Base-by-base conservation (phyloP, 345 rosid genomes). In the Cardamine resedifolia region DNA sequence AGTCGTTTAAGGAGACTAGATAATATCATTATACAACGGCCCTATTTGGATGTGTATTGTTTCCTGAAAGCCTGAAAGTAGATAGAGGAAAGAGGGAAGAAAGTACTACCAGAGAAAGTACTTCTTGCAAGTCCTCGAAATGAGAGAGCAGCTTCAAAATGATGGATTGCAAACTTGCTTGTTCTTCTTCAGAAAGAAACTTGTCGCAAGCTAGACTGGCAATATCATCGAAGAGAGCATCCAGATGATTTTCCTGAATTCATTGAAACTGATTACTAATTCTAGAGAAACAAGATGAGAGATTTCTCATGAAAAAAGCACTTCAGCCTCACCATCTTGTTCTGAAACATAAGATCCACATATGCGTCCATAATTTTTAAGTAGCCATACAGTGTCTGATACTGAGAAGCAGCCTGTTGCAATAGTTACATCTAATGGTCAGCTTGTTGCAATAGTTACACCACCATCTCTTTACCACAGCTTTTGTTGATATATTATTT, bases 331-430 rank as follows among this genome's bases (percentile, higher is more conserved):
- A 90, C 97, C 94, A 93, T 83, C 67, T 86, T 81, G 82, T 85
- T 74, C 78, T 85, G 94, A 74, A 93, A 85, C 65, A 90, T 67
- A 65, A 93, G 80, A 71, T 89, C 98, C 62, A 87, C 72, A 80
- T 83, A 93, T 75, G 96, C 86, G 72, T 93, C 98, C 69, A 84
- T 85, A 75, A 90, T 86, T 77, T 61, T 89, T 76, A 93, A 66
- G 83, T 84, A 89, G 72, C 85, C 87, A 78, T 82, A 83, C 72
- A 87, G 90, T 73, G 74, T 75, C 66, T 83, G 85, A 76, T 81
- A 84, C 74, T 80, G 80, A 66, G 78, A 72, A 58, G 82, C 82
- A 74, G 66, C 89, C 98, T 90, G 83, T 66, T 31, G 72, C 69
- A 44, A 47, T 14, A 44, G 45, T 41, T 26, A 51, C 26, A 59